phyloP scores from a whole-genome alignment of 306 rosid genomes.

The Ormosia semicastrata region DNA sequence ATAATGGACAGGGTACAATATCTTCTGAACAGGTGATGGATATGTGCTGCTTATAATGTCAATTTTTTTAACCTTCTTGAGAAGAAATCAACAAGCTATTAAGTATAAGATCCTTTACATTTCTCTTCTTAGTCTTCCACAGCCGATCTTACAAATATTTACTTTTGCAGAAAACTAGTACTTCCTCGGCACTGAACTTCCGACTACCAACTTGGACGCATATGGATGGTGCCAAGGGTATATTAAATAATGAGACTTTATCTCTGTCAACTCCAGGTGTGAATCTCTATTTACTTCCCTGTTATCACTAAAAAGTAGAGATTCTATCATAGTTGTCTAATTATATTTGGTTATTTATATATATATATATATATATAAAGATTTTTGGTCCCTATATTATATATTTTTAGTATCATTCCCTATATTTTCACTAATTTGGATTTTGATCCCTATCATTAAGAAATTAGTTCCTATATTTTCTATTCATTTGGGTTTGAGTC shows the following conservation, averaged over 20 bases:
- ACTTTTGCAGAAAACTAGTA: slow-evolving; percentile 35
- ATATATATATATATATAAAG: too few species aligned
- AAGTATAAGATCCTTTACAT: not conserved
- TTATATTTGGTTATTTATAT: not conserved
- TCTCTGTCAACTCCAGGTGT: slow-evolving; percentile 55
- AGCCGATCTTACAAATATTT: not conserved
- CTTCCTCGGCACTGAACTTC: slow-evolving; percentile 52
- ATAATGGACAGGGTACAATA: not conserved
- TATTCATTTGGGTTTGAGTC: too few species aligned
- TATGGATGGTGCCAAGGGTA: slow-evolving; percentile 40
- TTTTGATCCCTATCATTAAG: too few species aligned
- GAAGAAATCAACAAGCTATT: not conserved
- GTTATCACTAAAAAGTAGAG: not conserved
- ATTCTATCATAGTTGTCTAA: not conserved
- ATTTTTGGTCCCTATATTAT: too few species aligned
- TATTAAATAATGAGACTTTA: slow-evolving; percentile 37
- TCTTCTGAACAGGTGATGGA: not conserved
- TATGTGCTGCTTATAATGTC: not conserved
- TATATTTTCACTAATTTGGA: too few species aligned
- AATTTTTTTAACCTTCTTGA: slow-evolving; percentile 14
- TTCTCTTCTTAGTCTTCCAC: not conserved
- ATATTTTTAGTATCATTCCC: too few species aligned
- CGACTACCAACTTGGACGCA: slow-evolving; percentile 69
- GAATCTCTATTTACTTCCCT: not conserved
- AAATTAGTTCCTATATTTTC: too few species aligned